phyloP scores from a whole-genome alignment of 345 rosid species.

The Brassica rapa region DNA sequence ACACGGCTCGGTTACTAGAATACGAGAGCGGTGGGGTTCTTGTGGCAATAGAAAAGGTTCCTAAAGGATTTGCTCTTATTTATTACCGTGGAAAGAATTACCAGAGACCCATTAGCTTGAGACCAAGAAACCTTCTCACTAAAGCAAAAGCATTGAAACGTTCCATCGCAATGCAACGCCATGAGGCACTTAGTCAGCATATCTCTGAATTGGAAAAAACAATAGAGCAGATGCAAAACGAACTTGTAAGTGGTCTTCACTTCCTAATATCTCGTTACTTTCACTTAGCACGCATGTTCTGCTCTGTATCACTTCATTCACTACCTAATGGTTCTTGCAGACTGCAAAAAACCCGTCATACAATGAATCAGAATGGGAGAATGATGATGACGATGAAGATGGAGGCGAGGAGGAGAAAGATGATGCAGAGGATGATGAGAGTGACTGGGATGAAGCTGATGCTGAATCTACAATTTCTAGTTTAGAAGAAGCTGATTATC shows the following conservation, averaged over 20 bases:
- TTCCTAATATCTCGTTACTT: constrained; percentile 18
- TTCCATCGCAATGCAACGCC: constrained; percentile 94
- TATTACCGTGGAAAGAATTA: constrained; percentile 97
- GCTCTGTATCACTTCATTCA: constrained; percentile 14
- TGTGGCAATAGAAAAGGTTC: constrained; percentile 86
- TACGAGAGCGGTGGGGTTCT: constrained; percentile 96
- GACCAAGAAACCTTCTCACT: constrained; percentile 94
- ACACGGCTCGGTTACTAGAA: constrained; percentile 86
- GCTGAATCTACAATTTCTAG: constrained; percentile 44
- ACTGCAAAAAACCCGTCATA: constrained; percentile 25
- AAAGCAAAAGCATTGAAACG: constrained; percentile 97
- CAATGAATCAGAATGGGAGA: constrained; percentile 46
- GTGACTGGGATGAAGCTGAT: constrained; percentile 50
- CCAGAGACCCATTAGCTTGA: constrained; percentile 72
- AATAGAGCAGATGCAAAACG: constrained; percentile 72
- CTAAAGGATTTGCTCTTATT: constrained; percentile 91
- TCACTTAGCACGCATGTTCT: constrained; percentile 4
- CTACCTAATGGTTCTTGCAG: constrained; percentile 20
- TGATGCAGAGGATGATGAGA: constrained; percentile 9
- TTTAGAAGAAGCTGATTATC: constrained; percentile 44
- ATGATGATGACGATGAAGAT: constrained; percentile 47
- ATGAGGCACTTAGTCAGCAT: constrained; percentile 98
- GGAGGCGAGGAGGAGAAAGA: constrained; percentile 24
- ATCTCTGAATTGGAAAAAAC: constrained; percentile 77
- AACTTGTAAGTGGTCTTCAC: constrained; percentile 62